These are phyloP conservation scores for Colletotrichum euphorbiae DNA, from an alignment of 2,329 filamentous ascomycete genomes.

Conservation along the genomic window DNA sequence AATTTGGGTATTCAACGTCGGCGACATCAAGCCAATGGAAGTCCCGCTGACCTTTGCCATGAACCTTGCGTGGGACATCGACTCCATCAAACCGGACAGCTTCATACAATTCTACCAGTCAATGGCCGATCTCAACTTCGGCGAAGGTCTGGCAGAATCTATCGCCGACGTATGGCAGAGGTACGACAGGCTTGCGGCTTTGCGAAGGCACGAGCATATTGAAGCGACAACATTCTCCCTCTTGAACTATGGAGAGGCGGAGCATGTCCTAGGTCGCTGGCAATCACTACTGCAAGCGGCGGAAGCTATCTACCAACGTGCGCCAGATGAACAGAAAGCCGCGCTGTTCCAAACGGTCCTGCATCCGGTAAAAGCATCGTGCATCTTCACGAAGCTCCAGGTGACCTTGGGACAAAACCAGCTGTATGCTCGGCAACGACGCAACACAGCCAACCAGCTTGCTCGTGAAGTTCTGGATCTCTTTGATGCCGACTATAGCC, in stretches of 20 bases:
- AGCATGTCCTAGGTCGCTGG: slow-evolving; percentile 57
- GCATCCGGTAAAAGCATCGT: slow-evolving; percentile 68
- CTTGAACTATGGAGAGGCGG: slow-evolving; percentile 71
- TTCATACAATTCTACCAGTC: slow-evolving; percentile 13
- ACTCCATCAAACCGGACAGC: slow-evolving; percentile 58
- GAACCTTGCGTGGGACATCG: slow-evolving; percentile 67
- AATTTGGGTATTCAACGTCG: slow-evolving; percentile 74
- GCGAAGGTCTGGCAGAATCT: slow-evolving; percentile 54
- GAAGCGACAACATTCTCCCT: slow-evolving; percentile 67
- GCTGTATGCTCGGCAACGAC: slow-evolving; percentile 65
- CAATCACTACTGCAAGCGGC: slow-evolving; percentile 56
- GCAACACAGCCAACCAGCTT: slow-evolving; percentile 65
- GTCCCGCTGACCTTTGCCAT: slow-evolving; percentile 67
- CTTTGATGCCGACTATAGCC: slow-evolving; percentile 63
- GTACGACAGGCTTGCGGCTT: slow-evolving; percentile 60
- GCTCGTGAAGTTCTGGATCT: slow-evolving; percentile 58
- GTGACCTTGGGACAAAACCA: slow-evolving; percentile 62
- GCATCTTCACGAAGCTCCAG: slow-evolving; percentile 63
- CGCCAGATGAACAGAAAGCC: slow-evolving; percentile 53
- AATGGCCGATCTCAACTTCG: slow-evolving; percentile 52
- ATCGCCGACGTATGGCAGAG: slow-evolving; percentile 64
- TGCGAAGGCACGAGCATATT: slow-evolving; percentile 71
- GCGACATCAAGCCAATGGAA: slow-evolving; percentile 70
- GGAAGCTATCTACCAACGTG: slow-evolving; percentile 31
- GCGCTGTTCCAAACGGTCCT: slow-evolving; percentile 72